Evolutionary conservation across 1,139 yeast species (phyloP).

Genomic region (Saccharomyces pastorianus): DNA sequence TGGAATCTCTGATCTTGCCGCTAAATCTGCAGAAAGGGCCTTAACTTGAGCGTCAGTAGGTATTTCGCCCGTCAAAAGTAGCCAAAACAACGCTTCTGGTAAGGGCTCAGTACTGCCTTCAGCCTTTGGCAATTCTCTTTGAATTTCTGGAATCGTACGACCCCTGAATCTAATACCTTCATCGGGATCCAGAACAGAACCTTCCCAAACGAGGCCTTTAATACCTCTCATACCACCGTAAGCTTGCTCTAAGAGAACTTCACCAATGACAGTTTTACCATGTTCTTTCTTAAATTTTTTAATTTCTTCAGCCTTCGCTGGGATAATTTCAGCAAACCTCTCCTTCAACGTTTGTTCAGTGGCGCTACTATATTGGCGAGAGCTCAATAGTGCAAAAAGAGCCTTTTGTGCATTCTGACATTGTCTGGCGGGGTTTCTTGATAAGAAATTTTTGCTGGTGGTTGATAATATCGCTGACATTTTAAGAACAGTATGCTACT

Average conservation of each 20-base stretch:
- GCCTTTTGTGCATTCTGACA: background rate
- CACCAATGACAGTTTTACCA: slow-evolving; percentile 87
- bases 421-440: background rate
- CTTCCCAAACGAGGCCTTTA: slow-evolving; percentile 98
- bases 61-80: slow-evolving; percentile 51
- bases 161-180: slow-evolving; percentile 99
- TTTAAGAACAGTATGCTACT: background rate
- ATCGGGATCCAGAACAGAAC: slow-evolving; percentile 93
- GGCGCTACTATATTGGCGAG: background rate
- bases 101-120: slow-evolving; percentile 67
- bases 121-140: slow-evolving; percentile 85
- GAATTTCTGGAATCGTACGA: slow-evolving; percentile 92
- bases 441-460: background rate
- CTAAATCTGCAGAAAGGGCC: slow-evolving; percentile 47
- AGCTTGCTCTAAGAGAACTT: slow-evolving; percentile 89
- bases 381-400: background rate
- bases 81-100: slow-evolving; percentile 61
- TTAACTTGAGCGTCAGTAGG: slow-evolving; percentile 50
- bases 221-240: slow-evolving; percentile 99
- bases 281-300: slow-evolving; percentile 81
- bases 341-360: slow-evolving; percentile 65
- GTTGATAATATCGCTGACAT: background rate
- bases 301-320: slow-evolving; percentile 86
- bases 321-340: slow-evolving; percentile 85
- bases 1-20: slow-evolving; percentile 51